Evolutionary conservation across 2,329 filamentous ascomycete genomes (phyloP).

Genomic region (Neonectria sp.): DNA sequence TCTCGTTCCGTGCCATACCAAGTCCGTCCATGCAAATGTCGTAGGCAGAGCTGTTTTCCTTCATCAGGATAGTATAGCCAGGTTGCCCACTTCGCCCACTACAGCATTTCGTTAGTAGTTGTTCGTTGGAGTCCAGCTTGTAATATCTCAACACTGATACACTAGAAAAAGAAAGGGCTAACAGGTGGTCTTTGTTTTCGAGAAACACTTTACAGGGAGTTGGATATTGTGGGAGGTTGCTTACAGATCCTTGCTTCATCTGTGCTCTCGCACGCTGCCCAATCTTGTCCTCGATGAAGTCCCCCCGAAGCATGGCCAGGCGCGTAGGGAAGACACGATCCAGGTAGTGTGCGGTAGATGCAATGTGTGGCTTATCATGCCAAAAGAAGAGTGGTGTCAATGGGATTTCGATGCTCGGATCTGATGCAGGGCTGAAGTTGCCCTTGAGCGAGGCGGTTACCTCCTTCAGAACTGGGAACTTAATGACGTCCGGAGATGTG

Average conservation of each 20-base stretch:
- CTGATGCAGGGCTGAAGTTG: conserved; percentile 50
- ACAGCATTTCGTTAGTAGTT: not conserved
- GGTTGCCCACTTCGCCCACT: conserved; percentile 67
- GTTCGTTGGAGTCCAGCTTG: not conserved
- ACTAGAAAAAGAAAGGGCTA: not conserved
- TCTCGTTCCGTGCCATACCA: conserved; percentile 58
- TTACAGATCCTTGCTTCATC: conserved; percentile 66
- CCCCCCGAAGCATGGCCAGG: conserved; percentile 65
- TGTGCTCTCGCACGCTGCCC: conserved; percentile 68
- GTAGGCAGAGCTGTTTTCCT: conserved; percentile 61
- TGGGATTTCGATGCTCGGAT: conserved; percentile 51
- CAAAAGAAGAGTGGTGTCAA: conserved; percentile 72
- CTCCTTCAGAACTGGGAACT: conserved; percentile 58
- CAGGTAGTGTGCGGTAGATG: conserved; percentile 65
- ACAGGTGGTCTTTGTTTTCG: not conserved
- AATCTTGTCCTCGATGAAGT: conserved; percentile 71
- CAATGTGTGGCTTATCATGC: conserved; percentile 72
- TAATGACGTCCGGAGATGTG: conserved; percentile 60
- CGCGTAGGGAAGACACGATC: conserved; percentile 64
- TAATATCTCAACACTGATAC: not conserved
- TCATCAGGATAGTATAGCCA: conserved; percentile 69
- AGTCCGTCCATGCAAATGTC: conserved; percentile 66
- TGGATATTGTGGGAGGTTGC: not conserved
- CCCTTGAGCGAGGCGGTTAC: conserved; percentile 60
- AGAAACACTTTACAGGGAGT: not conserved